A percentile compares a stretch with the other conserved stretches of the same genome.
phyloP scores from a whole-genome alignment of 1,284 basidiomycete genomes.

The Fomitopsis schrenkii region DNA sequence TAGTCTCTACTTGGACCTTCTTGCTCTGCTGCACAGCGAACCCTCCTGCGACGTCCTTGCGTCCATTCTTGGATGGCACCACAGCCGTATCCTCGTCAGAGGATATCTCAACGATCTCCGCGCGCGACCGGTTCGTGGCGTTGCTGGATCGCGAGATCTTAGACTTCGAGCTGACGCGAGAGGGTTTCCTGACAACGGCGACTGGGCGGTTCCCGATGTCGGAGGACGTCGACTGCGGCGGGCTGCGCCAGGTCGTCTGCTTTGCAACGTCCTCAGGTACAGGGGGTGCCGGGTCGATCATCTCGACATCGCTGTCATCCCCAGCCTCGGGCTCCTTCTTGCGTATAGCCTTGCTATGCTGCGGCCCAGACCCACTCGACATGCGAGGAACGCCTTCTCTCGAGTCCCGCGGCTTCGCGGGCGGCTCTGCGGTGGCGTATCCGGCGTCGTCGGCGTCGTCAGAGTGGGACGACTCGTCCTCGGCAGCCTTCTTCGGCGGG shows the following conservation, averaged over 20 bases:
- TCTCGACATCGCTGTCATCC: background rate
- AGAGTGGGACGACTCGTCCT: conserved; percentile 15
- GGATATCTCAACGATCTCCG: conserved; percentile 22
- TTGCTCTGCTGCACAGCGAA: background rate
- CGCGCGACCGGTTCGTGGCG: background rate
- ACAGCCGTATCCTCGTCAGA: conserved; percentile 19
- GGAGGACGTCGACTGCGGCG: background rate
- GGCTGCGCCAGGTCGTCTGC: background rate
- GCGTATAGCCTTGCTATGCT: background rate
- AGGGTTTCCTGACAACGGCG: background rate
- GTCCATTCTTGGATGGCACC: background rate
- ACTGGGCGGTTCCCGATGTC: background rate
- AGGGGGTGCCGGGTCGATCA: background rate
- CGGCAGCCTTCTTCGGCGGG: conserved; percentile 2
- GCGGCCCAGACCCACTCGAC: no score
- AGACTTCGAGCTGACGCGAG: background rate
- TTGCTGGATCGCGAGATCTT: background rate
- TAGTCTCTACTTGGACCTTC: background rate
- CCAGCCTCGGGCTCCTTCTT: background rate
- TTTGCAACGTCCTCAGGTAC: background rate
- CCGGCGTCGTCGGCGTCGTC: conserved; percentile 29
- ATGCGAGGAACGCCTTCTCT: background rate
- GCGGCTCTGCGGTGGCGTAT: conserved; percentile 24
- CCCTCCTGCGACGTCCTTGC: background rate
- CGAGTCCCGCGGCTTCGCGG: background rate